Evolutionary conservation across 768 basidiomycete species (phyloP), one percentile per base, ranked within the genome.

Genomic region (Mycena rosella): DNA sequence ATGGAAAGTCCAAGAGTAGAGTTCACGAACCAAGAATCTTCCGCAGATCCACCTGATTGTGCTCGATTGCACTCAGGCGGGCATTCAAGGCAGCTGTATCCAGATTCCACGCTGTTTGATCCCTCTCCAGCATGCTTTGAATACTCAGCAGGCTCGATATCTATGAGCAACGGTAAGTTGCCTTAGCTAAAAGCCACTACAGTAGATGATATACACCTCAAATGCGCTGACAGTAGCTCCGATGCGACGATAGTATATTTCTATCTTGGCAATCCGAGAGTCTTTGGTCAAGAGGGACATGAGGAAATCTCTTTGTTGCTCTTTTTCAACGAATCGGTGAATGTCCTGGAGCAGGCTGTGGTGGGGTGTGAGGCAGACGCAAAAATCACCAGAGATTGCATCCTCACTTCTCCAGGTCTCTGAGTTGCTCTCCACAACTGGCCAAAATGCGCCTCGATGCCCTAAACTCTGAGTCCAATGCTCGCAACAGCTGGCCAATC

Each of bases 211-310:
- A 14, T 56, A 2, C 34, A 15, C 67, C 47, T 68, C 55, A 48
- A 68, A 68, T 3, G 61, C 61, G 27, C 29, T 47, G 1, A 40
- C 55, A 5, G 61, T 14, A 3, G n/a, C 2, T 26, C 22, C 38
- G 36, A 61, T 61, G 15, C 22, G 17, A 7, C 34, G 34, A 59
- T 68, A 36, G 22, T 62, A 68, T 10, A 20, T 49, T 11, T 62
- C 60, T 1, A 68, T 68, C 2, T 22, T 18, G 2, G 56, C 48
- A 15, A 62, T 42, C 1, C 55, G 60, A 3, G 29, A 36, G 10
- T 68, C 67, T 6, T 44, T 30, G 2, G 22, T 63, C 18, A 32
- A 54, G 0, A 68, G 18, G 20, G 42, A 27, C 29, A 52, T 68
- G 26, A 68, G 36, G 22, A 68, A 68, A 3, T 22, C 29, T 1